Evolutionary conservation across 2,329 filamentous ascomycete genomes (phyloP).

Genomic region (Penicillium sp.): DNA sequence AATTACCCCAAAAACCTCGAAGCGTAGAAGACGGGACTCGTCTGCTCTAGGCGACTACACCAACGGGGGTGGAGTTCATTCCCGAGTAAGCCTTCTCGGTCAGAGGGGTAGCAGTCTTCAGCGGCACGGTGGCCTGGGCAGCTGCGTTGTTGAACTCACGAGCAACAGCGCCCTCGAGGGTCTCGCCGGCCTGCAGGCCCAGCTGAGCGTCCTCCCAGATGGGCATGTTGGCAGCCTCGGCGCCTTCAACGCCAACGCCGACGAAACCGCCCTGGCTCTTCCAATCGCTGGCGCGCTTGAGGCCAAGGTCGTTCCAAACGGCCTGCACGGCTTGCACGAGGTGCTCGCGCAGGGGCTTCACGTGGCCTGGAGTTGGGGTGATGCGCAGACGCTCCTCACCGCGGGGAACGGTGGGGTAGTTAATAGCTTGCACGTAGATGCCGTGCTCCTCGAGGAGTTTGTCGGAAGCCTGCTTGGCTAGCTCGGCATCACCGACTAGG

Average conservation of each 20-base stretch:
- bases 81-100: conserved; percentile 21
- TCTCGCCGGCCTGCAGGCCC: conserved; percentile 60
- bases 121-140: conserved; percentile 13
- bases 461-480: conserved; percentile 89
- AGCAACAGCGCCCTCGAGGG: conserved; percentile 58
- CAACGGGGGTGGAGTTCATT: conserved; percentile 22
- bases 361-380: conserved; percentile 92
- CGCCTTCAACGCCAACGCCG: conserved; percentile 75
- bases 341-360: conserved; percentile 77
- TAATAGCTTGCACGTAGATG: conserved; percentile 98
- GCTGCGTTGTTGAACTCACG: conserved; percentile 32
- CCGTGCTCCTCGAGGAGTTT: conserved; percentile 84
- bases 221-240: conserved; percentile 60
- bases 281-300: conserved; percentile 94
- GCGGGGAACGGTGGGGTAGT: conserved; percentile 96
- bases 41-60: conserved; percentile 28
- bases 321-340: conserved; percentile 79
- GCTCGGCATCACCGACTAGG: conserved; percentile 87
- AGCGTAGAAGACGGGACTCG: not conserved
- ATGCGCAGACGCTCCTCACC: conserved; percentile 97
- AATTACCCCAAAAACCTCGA: conserved; percentile 9
- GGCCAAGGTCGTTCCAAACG: conserved; percentile 83
- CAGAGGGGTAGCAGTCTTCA: conserved; percentile 27
- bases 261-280: conserved; percentile 88
- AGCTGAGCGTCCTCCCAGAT: conserved; percentile 93